Conservation (phyloP, 805 yeast genomes). For the Saccharomyces mikatae region DNA sequence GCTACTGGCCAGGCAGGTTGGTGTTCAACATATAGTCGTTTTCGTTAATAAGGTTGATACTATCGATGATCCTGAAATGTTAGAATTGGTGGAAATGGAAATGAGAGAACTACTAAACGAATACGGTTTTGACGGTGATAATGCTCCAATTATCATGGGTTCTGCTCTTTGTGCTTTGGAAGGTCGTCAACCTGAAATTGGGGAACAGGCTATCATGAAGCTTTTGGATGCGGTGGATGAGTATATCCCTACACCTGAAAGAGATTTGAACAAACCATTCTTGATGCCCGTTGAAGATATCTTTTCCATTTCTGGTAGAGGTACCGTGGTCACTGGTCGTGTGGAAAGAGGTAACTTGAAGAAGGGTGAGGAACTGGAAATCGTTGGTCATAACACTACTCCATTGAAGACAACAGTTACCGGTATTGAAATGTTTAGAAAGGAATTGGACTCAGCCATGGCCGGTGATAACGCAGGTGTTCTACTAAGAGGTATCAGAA, state of each 20-base stretch:
- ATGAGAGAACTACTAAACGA: slow-evolving; percentile 90
- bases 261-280: slow-evolving; percentile 95
- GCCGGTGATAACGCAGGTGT: slow-evolving; percentile 99
- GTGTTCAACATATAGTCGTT: slow-evolving; percentile 95
- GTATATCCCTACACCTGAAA: slow-evolving; percentile 89
- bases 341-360: slow-evolving; percentile 96
- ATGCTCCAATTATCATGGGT: slow-evolving; percentile 97
- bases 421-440: slow-evolving; percentile 99
- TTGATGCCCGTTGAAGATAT: slow-evolving; percentile 96
- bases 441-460: slow-evolving; percentile 93
- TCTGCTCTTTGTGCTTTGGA: slow-evolving; percentile 96
- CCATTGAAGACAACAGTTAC: slow-evolving; percentile 92
- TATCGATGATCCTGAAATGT: slow-evolving; percentile 97
- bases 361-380: slow-evolving; percentile 98
- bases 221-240: slow-evolving; percentile 89
- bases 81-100: slow-evolving; percentile 99
- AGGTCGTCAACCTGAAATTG: slow-evolving; percentile 81
- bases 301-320: slow-evolving; percentile 98
- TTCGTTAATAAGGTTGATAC: slow-evolving; percentile 97
- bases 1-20: slow-evolving; percentile 97
- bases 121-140: slow-evolving; percentile 97
- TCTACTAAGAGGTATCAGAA: slow-evolving; percentile 93
- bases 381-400: slow-evolving; percentile 82
- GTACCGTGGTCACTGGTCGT: slow-evolving; percentile 98
- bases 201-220: slow-evolving; percentile 72